A percentile compares a stretch with the other conserved stretches of the same genome.
phyloP scores from a whole-genome alignment of 2,329 filamentous ascomycete genomes.

The Juglanconis juglandina region DNA sequence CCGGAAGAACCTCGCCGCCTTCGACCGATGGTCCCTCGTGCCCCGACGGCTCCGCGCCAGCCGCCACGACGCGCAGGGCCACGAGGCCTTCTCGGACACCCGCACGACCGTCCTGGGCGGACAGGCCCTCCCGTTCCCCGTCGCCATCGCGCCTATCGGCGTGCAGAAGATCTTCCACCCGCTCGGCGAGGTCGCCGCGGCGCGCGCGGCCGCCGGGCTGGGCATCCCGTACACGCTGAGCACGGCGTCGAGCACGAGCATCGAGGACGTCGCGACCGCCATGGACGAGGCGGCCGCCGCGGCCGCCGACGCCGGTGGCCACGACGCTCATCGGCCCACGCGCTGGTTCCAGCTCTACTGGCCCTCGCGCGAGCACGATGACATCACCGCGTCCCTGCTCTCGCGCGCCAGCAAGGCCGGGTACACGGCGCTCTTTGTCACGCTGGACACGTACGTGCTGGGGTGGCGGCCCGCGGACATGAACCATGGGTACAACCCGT shows the following conservation, averaged over 20 bases:
- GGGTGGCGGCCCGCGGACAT: constrained; percentile 49
- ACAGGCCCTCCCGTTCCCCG: constrained; percentile 46
- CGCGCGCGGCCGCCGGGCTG: constrained; percentile 45
- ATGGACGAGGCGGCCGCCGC: constrained; percentile 22
- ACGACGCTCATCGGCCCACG: constrained; percentile 16
- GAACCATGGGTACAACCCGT: constrained; percentile 16
- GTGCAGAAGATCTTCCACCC: constrained; percentile 63
- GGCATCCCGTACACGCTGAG: constrained; percentile 59
- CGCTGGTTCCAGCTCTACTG: constrained; percentile 59
- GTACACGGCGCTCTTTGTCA: constrained; percentile 54
- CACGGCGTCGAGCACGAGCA: constrained; percentile 57
- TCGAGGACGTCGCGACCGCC: constrained; percentile 45
- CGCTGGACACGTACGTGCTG: constrained; percentile 54
- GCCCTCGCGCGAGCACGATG: constrained; percentile 50
- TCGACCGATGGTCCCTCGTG: constrained; percentile 15
- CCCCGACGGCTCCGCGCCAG: constrained; percentile 10
- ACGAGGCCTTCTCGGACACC: constrained; percentile 26
- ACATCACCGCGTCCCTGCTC: constrained; percentile 48
- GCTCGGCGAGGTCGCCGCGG: constrained; percentile 60
- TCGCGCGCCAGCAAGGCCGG: constrained; percentile 42
- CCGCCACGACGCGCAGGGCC: neutral
- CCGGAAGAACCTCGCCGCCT: constrained; percentile 17
- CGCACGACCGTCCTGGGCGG: constrained; percentile 53
- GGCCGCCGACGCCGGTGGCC: neutral
- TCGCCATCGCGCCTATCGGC: constrained; percentile 63